Conservation (phyloP, 179 eudicot genomes). For the Drosera spatulata region DNA sequence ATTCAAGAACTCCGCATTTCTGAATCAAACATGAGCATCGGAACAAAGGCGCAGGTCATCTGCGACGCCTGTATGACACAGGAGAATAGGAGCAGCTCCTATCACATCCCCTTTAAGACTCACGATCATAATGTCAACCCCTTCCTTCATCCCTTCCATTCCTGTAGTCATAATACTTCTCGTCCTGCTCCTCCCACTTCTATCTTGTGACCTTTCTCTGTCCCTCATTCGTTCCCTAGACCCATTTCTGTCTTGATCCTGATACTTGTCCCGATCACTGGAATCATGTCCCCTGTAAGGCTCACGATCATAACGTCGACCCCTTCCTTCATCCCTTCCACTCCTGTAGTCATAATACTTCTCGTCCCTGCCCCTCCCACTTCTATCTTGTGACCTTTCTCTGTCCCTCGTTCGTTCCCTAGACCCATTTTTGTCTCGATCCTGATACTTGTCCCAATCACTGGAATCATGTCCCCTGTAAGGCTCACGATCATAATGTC, state of each 20-base stretch:
- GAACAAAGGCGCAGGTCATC: no score
- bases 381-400: conserved; percentile 58
- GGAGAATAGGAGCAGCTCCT: conserved; percentile 83
- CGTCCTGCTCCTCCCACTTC: conserved; percentile 56
- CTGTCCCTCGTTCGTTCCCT: conserved; percentile 33
- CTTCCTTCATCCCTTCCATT: conserved; percentile 84
- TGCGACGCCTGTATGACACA: conserved; percentile 35
- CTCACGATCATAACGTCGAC: conserved; percentile 37
- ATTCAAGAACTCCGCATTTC: conserved; percentile 70
- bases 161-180: conserved; percentile 34
- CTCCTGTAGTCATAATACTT: conserved; percentile 40
- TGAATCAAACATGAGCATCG: conserved; percentile 24
- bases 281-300: conserved; percentile 36
- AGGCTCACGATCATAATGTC: conserved; percentile 32
- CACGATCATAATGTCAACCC: conserved; percentile 42
- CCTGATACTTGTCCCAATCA: conserved; percentile 57
- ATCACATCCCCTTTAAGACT: conserved; percentile 22
- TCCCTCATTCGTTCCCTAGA: conserved; percentile 28
- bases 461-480: conserved; percentile 38
- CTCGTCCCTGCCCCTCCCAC: conserved; percentile 51
- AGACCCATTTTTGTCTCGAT: conserved; percentile 31
- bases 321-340: conserved; percentile 81
- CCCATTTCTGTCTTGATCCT: conserved; percentile 36
- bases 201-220: conserved; percentile 57
- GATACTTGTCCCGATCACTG: conserved; percentile 55